Conservation (phyloP, 208 protist species). For the Trypanosoma avium region DNA sequence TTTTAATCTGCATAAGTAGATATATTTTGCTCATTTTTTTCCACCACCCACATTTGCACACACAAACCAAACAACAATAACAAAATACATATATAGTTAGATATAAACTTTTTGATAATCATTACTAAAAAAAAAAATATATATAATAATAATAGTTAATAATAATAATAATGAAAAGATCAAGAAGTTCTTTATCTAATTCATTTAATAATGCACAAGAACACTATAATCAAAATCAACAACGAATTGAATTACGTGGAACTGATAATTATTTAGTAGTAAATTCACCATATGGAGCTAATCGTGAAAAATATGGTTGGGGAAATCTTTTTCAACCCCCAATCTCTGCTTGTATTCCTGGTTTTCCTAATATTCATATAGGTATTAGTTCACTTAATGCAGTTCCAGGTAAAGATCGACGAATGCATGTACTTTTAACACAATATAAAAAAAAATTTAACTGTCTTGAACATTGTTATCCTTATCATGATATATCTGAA, state of each 20-base stretch:
- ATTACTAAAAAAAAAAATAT: too few relatives aligned
- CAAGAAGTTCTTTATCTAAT: too few relatives aligned
- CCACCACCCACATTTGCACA: too few relatives aligned
- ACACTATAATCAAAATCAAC: too few relatives aligned
- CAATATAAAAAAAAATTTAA: conserved; percentile 66
- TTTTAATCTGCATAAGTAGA: too few relatives aligned
- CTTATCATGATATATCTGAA: conserved; percentile 61
- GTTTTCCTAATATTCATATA: conserved; percentile 58
- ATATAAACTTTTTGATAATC: too few relatives aligned
- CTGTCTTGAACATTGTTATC: conserved; percentile 82
- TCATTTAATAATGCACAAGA: too few relatives aligned
- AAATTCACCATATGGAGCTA: conserved; percentile 62
- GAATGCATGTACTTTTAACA: conserved; percentile 52
- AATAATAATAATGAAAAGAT: too few relatives aligned
- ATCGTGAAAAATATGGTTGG: conserved; percentile 50
- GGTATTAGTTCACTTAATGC: conserved; percentile 73
- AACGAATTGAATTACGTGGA: conserved; percentile 39
- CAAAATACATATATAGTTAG: too few relatives aligned
- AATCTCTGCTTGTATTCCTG: conserved; percentile 30
- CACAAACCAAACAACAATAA: too few relatives aligned
- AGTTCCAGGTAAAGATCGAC: conserved; percentile 58
- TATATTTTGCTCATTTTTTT: too few relatives aligned
- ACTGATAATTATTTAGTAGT: conserved; percentile 42
- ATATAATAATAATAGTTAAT: too few relatives aligned
- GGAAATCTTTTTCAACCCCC: conserved; percentile 50